These are phyloP conservation scores for Scenedesmus sp. DNA, from an alignment of 163 green algal species.

Conservation along the genomic window DNA sequence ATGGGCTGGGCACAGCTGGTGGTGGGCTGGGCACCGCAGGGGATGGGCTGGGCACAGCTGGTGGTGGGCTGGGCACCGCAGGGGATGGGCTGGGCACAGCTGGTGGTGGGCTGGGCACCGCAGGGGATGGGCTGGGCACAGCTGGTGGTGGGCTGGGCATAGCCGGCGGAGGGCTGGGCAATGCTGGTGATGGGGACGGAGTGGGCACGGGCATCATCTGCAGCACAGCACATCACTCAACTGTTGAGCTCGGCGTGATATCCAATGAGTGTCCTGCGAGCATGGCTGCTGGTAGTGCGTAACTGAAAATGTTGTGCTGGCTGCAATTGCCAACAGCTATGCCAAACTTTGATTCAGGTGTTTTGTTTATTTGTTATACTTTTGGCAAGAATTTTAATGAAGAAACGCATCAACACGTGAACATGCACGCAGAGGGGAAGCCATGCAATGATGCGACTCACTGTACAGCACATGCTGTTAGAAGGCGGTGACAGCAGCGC, in stretches of 20 bases:
- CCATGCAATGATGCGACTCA: background rate
- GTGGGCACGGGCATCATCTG: background rate
- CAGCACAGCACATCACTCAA: background rate
- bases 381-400: too few relatives aligned
- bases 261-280: background rate
- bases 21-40: too few relatives aligned
- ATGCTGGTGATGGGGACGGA: background rate
- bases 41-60: too few relatives aligned
- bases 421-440: too few relatives aligned
- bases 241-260: background rate
- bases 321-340: too few relatives aligned
- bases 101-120: background rate
- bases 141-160: background rate
- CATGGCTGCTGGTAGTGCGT: background rate
- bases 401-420: too few relatives aligned
- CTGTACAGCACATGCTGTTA: conserved; percentile 3
- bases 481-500: background rate
- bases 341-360: too few relatives aligned
- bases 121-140: background rate
- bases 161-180: too few relatives aligned
- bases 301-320: background rate
- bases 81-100: too few relatives aligned
- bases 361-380: background rate
- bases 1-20: background rate
- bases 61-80: background rate